Percentiles rank a stretch among this genome's conserved stretches.
phyloP scores from a whole-genome alignment of 2,329 filamentous ascomycete genomes.

The Pezicula rhizophila region DNA sequence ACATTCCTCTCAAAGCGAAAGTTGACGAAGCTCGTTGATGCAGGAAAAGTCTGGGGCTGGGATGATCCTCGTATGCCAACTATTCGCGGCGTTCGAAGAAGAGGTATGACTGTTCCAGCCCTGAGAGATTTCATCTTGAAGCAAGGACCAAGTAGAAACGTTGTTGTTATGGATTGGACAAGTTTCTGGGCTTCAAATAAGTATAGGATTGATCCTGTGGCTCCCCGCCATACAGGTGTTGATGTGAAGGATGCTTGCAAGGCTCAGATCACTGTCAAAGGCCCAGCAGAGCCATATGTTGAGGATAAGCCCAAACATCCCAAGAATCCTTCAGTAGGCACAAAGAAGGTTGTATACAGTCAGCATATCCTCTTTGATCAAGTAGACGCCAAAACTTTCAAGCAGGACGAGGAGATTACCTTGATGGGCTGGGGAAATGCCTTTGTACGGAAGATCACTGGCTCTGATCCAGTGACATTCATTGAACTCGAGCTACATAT shows the following conservation, averaged over 20 bases:
- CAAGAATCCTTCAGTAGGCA: constrained; percentile 81
- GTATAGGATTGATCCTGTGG: constrained; percentile 74
- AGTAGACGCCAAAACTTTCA: constrained; percentile 75
- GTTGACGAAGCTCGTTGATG: constrained; percentile 75
- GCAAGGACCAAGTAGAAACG: constrained; percentile 78
- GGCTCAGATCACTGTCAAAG: constrained; percentile 58
- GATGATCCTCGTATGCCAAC: constrained; percentile 85
- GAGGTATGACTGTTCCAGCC: constrained; percentile 73
- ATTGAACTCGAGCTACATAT: constrained; percentile 85
- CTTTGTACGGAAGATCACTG: constrained; percentile 62
- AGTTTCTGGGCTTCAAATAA: constrained; percentile 67
- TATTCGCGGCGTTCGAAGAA: constrained; percentile 69
- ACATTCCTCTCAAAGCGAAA: constrained; percentile 84
- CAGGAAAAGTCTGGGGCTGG: constrained; percentile 74
- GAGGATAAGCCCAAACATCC: constrained; percentile 81
- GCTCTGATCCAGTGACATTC: constrained; percentile 54
- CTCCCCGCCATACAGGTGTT: constrained; percentile 69
- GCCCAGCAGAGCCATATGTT: constrained; percentile 53
- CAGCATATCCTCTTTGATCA: constrained; percentile 76
- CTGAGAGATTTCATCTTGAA: constrained; percentile 79
- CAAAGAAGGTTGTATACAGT: constrained; percentile 78
- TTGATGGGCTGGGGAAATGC: constrained; percentile 97
- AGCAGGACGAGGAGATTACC: constrained; percentile 83
- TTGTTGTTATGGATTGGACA: constrained; percentile 79
- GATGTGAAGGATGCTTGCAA: constrained; percentile 65